Evolutionary conservation across 306 rosid genomes (phyloP).

Genomic region (Canavalia gladiata): DNA sequence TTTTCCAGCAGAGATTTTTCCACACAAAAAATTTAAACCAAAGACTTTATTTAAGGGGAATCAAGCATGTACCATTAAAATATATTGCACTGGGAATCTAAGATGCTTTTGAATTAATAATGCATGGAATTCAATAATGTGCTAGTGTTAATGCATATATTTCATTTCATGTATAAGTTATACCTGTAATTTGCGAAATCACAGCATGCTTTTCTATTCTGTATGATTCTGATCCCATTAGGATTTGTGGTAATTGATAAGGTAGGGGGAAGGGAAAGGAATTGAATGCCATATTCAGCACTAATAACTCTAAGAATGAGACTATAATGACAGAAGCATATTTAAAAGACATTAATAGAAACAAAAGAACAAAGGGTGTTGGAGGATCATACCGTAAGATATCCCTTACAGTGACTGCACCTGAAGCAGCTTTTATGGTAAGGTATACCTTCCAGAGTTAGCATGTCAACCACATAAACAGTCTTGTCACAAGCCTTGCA

Average conservation of each 20-base stretch:
- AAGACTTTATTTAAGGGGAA: too few species aligned
- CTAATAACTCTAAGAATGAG: not conserved
- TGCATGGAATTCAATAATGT: constrained; percentile 6
- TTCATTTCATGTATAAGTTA: constrained; percentile 7
- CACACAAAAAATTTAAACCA: too few species aligned
- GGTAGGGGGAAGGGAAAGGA: not conserved
- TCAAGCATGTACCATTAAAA: not conserved
- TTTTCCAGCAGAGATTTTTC: too few species aligned
- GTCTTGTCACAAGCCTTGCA: constrained; percentile 98
- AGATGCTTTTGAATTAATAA: not conserved
- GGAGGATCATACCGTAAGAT: constrained; percentile 73
- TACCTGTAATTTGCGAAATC: constrained; percentile 17
- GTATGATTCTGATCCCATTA: not conserved
- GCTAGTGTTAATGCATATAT: constrained; percentile 6
- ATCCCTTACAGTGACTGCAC: constrained; percentile 97
- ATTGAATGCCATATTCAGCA: not conserved
- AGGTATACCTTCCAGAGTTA: constrained; percentile 88
- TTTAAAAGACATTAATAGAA: not conserved
- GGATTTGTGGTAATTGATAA: not conserved
- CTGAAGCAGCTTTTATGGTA: constrained; percentile 95
- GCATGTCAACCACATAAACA: constrained; percentile 89
- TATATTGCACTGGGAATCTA: not conserved
- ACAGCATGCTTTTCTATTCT: not conserved
- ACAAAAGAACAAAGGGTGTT: not conserved
- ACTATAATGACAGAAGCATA: constrained; percentile 17